These are phyloP conservation scores for Ceratobasidium sp. DNA, from an alignment of 1,284 basidiomycete genomes.

Conservation along the genomic window DNA sequence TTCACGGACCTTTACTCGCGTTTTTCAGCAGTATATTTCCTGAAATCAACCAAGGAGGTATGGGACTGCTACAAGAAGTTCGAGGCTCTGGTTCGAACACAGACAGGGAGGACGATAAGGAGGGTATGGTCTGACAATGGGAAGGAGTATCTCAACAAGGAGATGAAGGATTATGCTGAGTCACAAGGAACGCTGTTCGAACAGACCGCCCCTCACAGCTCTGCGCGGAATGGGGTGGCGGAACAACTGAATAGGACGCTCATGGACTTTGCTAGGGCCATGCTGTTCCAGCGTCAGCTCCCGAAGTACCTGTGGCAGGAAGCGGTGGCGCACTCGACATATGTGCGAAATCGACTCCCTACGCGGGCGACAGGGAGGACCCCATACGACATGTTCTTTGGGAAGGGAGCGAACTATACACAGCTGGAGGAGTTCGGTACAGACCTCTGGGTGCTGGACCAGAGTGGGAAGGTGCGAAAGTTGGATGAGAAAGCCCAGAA, in stretches of 20 bases:
- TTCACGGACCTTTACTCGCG: conserved; percentile 25
- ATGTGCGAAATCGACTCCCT: not conserved
- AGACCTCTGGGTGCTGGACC: not conserved
- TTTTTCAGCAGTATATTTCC: conserved; percentile 43
- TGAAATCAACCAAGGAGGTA: conserved; percentile 51
- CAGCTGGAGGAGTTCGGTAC: conserved; percentile 15
- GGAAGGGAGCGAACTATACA: not conserved
- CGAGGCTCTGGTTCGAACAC: conserved; percentile 49
- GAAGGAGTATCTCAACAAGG: conserved; percentile 49
- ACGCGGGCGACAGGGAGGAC: not conserved
- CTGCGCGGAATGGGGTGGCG: not conserved
- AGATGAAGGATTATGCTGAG: conserved; percentile 39
- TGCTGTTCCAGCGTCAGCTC: not conserved
- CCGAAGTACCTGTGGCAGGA: not conserved
- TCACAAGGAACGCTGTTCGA: conserved; percentile 46
- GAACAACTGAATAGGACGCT: not conserved
- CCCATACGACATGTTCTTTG: conserved; percentile 1
- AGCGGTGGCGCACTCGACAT: not conserved
- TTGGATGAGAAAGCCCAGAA: not conserved
- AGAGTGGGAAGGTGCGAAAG: not conserved
- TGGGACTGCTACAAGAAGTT: conserved; percentile 50
- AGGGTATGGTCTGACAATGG: conserved; percentile 48
- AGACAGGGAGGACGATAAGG: conserved; percentile 43
- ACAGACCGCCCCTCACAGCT: conserved; percentile 1
- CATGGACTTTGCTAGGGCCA: not conserved